Evolutionary conservation across 495 filamentous ascomycete species (phyloP), one percentile per base, ranked within the genome.

Genomic region (Neurospora sp.): DNA sequence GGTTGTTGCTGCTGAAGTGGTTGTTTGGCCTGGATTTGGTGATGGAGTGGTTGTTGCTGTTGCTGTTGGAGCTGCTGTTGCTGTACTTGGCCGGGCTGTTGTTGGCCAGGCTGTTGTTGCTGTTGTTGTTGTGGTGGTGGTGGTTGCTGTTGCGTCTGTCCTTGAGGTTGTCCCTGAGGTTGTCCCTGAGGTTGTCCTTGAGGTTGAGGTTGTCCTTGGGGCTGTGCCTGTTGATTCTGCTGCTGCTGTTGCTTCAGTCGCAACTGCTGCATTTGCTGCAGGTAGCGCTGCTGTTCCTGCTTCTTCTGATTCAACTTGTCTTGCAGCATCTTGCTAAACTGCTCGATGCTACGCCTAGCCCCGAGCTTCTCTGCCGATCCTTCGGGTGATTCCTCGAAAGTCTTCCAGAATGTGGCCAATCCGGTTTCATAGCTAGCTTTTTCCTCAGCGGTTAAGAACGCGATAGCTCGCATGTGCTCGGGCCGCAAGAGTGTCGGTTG

Each of bases 341-440:
- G 86, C 4, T 84, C 79, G 8, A 95, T 85, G 78, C 90, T 92
- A 14, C 82, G 81, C 77, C 91, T 89, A 1, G 93, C 92, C 1
- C 82, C 79, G 71, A 85, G 83, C 69, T 92, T 89, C 71, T 91
- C 88, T 2, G 81, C 72, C 4, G 84, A 87, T 18, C 88, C 85
- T 7, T 84, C 80, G 9, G 87, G 82, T n/a, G 87, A 85, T 18
- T 77, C 86, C 54, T 91, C 90, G 44, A 94, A 86, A 11, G 84
- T 77, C 16, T 84, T 80, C 86, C 90, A 93, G 11, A 94, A 80
- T 16, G 76, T 79, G 20, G 86, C 85, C 14, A 95, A 85, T 4
- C 91, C 86, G 66, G 85, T 80, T 70, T 91, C 86, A 73, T 93
- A 93, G 77, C 92, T 90, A 10, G 76, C 72, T 76, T 90, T 92